phyloP scores from a whole-genome alignment of 106 monocot genomes.

The Allium cepa region DNA sequence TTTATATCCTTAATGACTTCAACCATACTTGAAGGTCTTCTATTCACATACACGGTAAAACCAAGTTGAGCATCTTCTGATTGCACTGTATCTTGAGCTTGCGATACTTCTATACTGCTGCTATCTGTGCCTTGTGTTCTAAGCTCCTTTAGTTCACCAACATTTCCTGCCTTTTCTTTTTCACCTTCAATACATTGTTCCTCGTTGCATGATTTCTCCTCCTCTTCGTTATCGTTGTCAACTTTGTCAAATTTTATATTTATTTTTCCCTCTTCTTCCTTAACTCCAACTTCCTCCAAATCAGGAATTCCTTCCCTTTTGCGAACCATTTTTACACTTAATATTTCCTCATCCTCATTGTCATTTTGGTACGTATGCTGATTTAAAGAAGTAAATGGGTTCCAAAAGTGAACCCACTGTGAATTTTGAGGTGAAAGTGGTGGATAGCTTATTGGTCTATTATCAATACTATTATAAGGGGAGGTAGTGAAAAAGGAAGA shows the following conservation, averaged over 20 bases:
- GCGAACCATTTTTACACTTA: constrained; percentile 32
- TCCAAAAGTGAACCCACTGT: constrained; percentile 71
- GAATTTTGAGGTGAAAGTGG: constrained; percentile 45
- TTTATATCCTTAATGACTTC: constrained; percentile 79
- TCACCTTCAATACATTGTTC: constrained; percentile 1
- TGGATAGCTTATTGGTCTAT: constrained; percentile 21
- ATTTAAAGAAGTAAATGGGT: constrained; percentile 61
- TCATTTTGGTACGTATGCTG: constrained; percentile 24
- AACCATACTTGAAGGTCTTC: constrained; percentile 63
- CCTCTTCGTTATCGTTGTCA: constrained; percentile 8
- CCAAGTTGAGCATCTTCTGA: constrained; percentile 46
- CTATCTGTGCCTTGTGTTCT: constrained; percentile 8
- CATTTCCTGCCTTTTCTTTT: constrained; percentile 14
- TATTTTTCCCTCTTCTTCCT: constrained; percentile 33
- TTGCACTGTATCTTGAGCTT: constrained; percentile 16
- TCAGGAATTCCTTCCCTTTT: constrained; percentile 78
- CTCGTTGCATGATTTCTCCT: background rate
- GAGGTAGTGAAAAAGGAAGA: constrained; percentile 28
- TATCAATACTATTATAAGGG: constrained; percentile 14
- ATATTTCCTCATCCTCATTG: constrained; percentile 35
- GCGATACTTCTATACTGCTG: constrained; percentile 12
- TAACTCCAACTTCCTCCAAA: constrained; percentile 43
- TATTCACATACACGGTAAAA: constrained; percentile 79
- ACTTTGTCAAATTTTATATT: constrained; percentile 4
- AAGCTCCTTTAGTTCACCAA: background rate